Base-by-base conservation (phyloP, 495 filamentous ascomycete genomes). In the Cairneyella variabilis region DNA sequence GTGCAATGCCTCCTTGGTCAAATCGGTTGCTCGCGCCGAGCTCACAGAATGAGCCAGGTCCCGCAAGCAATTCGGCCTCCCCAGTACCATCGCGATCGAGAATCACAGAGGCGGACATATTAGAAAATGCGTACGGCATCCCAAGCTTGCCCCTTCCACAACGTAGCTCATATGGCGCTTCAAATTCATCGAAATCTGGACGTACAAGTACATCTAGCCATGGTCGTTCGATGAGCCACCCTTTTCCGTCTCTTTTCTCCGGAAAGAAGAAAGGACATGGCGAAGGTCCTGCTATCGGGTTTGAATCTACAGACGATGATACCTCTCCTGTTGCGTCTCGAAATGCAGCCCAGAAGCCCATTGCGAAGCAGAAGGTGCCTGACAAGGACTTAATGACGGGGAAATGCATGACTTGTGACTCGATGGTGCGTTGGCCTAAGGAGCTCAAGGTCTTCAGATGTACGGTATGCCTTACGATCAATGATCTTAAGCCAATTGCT, bases 381-480 rank as follows among this genome's bases (percentile, higher is more conserved):
- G 57, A 66, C 16, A 64, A 53, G 44, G 77, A 82, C 42, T 72
- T 72, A 47, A 75, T 71, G n/a, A 84, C 84, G 25, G 89, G 89
- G 12, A 85, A 79, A 60, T 95, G 90, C 62, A 83, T 85, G 73
- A 90, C 88, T 10, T 95, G 91, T 65, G 86, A 85, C 64, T 87
- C 85, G 43, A 80, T 82, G 36, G 82, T 96, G 42, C 83, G 84
- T 43, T 96, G 90, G 88, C 90, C 91, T n/a, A 79, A 76, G 53
- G 76, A 84, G 51, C 64, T 92, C 58, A 77, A 78, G 22, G 75
- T 85, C 37, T 96, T 91, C 69, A 78, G 89, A 59, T 97, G 91
- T 68, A 86, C 88, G 27, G 82, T 86, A 42, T 97, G 91, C 67
- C 71, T 90, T 60, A 95, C 87, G 42, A 81, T 97, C 60, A 96